Evolutionary conservation across 768 basidiomycete genomes (phyloP).

Genomic region (Boletus reticulatus): DNA sequence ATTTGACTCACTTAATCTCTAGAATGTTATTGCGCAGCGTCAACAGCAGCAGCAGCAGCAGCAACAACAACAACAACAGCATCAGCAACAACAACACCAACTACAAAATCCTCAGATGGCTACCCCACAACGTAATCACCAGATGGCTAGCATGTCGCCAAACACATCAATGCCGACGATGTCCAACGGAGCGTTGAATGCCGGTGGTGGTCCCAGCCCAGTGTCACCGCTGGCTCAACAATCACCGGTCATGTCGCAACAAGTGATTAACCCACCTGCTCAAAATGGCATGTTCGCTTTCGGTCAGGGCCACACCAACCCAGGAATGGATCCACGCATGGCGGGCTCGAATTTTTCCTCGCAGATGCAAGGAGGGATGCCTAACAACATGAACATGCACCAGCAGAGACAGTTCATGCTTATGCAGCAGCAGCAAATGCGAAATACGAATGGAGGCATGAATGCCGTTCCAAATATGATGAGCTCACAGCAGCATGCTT

Average conservation of each 20-base stretch:
- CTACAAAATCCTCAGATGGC: constrained; percentile 26
- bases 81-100: constrained; percentile 13
- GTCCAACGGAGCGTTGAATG: constrained; percentile 24
- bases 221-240: constrained; percentile 30
- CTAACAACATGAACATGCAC: constrained; percentile 26
- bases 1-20: constrained; percentile 5
- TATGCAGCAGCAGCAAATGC: constrained; percentile 37
- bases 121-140: constrained; percentile 24
- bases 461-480: constrained; percentile 29
- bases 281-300: constrained; percentile 35
- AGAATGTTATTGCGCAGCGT: constrained; percentile 21
- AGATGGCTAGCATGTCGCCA: constrained; percentile 32
- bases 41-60: constrained; percentile 21
- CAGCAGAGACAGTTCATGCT: constrained; percentile 49
- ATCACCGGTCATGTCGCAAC: constrained; percentile 29
- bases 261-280: constrained; percentile 25
- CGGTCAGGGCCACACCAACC: constrained; percentile 21
- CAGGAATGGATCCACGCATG: constrained; percentile 32
- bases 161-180: constrained; percentile 26
- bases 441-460: constrained; percentile 26
- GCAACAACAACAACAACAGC: not conserved
- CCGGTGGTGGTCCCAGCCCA: constrained; percentile 26
- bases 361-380: constrained; percentile 30
- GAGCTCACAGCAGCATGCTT: constrained; percentile 34
- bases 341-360: constrained; percentile 26